phyloP scores from a whole-genome alignment of 2,329 filamentous ascomycete genomes.

The Aspergillus sp. region DNA sequence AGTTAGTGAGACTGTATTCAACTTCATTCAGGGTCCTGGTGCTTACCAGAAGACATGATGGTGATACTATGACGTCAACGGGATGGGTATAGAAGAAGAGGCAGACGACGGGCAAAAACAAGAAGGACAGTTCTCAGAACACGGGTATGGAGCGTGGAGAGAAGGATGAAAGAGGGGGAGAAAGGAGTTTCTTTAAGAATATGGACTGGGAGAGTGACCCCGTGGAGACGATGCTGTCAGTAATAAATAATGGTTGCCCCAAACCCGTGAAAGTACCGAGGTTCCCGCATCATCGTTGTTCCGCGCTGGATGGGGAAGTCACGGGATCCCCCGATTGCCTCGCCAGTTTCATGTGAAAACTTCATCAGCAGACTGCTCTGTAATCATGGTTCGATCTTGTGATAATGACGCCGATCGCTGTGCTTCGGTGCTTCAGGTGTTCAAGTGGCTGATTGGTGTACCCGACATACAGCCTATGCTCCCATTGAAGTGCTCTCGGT shows the following conservation, averaged over 20 bases:
- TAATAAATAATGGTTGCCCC: constrained; percentile 18
- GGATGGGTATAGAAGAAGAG: constrained; percentile 1
- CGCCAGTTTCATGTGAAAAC: constrained; percentile 24
- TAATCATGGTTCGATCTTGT: background rate
- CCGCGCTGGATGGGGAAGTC: constrained; percentile 15
- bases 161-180: constrained; percentile 1
- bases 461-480: too few species aligned
- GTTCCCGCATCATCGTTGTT: constrained; percentile 27
- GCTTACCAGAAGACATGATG: constrained; percentile 43
- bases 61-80: constrained; percentile 22
- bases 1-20: constrained; percentile 10
- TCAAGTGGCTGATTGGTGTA: too few species aligned
- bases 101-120: constrained; percentile 4
- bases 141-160: background rate
- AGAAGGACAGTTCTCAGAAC: constrained; percentile 1
- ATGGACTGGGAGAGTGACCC: constrained; percentile 7
- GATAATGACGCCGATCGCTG: background rate
- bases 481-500: too few species aligned
- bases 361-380: background rate
- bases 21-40: background rate
- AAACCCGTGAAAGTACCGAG: constrained; percentile 32
- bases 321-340: constrained; percentile 20
- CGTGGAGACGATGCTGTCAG: constrained; percentile 5
- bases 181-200: constrained; percentile 14
- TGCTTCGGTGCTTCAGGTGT: background rate